Conservation (phyloP, 768 basidiomycete species). For the Amyloporia xantha region DNA sequence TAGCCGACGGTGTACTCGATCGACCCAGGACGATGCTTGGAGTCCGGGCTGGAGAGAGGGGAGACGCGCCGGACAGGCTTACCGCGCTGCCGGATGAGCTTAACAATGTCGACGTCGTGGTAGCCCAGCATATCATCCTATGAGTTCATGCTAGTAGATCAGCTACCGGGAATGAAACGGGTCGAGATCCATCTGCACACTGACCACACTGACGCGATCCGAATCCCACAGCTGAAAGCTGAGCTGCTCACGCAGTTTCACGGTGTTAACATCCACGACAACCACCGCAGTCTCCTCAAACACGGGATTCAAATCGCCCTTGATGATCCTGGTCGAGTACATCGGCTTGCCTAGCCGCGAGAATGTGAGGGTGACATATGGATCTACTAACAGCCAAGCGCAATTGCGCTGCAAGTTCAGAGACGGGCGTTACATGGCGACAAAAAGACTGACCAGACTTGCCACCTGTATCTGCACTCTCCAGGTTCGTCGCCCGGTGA, state of each 20-base stretch:
- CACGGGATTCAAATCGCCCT: conserved; percentile 51
- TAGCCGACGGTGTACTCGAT: conserved; percentile 46
- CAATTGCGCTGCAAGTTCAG: background rate
- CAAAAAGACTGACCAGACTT: conserved; percentile 28
- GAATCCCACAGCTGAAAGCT: conserved; percentile 70
- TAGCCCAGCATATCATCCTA: conserved; percentile 45
- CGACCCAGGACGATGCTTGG: conserved; percentile 27
- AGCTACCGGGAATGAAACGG: background rate
- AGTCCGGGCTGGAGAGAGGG: conserved; percentile 22
- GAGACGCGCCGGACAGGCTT: conserved; percentile 21
- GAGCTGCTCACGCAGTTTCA: conserved; percentile 60
- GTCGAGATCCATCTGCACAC: background rate
- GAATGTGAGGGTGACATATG: conserved; percentile 62
- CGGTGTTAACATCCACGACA: conserved; percentile 55
- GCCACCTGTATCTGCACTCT: conserved; percentile 29
- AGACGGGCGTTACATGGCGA: background rate
- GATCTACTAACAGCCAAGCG: conserved; percentile 20
- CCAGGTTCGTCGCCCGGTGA: conserved; percentile 50
- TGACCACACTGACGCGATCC: conserved; percentile 34
- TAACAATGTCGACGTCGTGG: conserved; percentile 33
- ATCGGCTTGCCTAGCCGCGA: conserved; percentile 56
- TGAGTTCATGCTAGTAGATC: too few species aligned
- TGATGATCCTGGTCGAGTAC: conserved; percentile 67
- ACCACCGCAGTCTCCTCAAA: conserved; percentile 67
- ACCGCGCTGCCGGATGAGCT: conserved; percentile 23